Base-by-base conservation (phyloP, 2,329 filamentous ascomycete genomes). In the Aspergillus niger region DNA sequence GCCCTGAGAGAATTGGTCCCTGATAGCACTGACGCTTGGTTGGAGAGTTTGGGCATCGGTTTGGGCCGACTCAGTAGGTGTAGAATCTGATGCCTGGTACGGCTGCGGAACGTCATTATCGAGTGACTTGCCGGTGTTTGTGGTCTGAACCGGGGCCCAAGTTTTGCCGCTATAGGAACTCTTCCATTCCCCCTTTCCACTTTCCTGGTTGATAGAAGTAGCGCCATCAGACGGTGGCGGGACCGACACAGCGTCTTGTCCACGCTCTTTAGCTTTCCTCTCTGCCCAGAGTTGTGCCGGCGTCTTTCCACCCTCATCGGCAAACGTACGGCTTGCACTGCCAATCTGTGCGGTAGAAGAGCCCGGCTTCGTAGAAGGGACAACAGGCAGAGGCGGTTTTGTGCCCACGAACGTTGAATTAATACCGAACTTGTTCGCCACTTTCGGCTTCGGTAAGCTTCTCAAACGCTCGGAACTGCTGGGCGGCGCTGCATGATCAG, bases 261-360 rank as follows among this genome's bases (percentile, higher is more conserved):
- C 87, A 60, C 89, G 84, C 74, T 95, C 88, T 62, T 88, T 89
- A 39, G 91, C 94, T 81, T 98, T 98, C 81, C 93, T 96, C 81
- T 99, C 95, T 0, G 94, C 94, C 95, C 95, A 99, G 38, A 97
- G 80, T 76, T 99, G 95, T 30, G 95, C 93, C 6, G 95, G 95
- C 5, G 95, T 98, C 82, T 98, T 99, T 63, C 95, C 95, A 64
- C 91, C 93, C 75, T 96, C 83, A 67, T 97, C 93, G 15, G 95
- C 95, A 80, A 98, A 99, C 0, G 92, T 97, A 71, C 92, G 89
- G 79, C 92, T 96, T 39, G 93, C 92, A 65, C 87, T 84, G 26
- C 92, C 92, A 26, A 97, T 83, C 5, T 67, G 70, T 3, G 85
- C 81, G 20, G 87, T 79, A 24, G 86, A 74, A 28, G 86, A 81